Evolutionary conservation across 2,329 filamentous ascomycete genomes (phyloP).

Genomic region (Hymenoscyphus occultus): DNA sequence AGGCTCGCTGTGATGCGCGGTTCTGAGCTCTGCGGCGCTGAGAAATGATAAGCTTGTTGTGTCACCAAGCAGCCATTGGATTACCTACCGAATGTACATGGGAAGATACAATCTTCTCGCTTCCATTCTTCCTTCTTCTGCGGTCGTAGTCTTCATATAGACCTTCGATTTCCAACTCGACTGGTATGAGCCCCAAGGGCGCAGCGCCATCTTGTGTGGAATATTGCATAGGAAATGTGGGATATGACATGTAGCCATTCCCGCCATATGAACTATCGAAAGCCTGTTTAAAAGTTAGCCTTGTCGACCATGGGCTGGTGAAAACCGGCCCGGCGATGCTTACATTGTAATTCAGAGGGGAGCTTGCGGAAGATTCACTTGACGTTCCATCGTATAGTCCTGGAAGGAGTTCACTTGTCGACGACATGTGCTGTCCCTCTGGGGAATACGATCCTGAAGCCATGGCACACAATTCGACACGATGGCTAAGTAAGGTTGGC

Average conservation of each 20-base stretch:
- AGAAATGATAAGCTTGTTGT: slow-evolving; percentile 6
- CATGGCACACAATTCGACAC: slow-evolving; percentile 21
- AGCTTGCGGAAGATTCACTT: slow-evolving; percentile 35
- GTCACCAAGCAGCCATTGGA: not conserved
- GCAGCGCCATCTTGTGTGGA: slow-evolving; percentile 27
- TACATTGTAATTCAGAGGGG: slow-evolving; percentile 34
- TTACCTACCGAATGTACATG: slow-evolving; percentile 36
- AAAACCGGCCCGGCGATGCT: slow-evolving; percentile 10
- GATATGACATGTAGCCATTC: slow-evolving; percentile 31
- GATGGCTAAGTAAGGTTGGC: not conserved
- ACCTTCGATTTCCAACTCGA: slow-evolving; percentile 36
- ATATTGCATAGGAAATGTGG: slow-evolving; percentile 33
- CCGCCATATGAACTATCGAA: slow-evolving; percentile 31
- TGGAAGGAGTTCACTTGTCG: slow-evolving; percentile 28
- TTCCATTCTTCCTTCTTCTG: slow-evolving; percentile 32
- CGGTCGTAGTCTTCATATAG: slow-evolving; percentile 37
- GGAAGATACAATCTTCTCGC: slow-evolving; percentile 33
- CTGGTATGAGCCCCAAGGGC: slow-evolving; percentile 33
- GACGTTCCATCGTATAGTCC: slow-evolving; percentile 34
- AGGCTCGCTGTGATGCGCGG: slow-evolving; percentile 55
- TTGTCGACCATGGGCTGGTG: not conserved
- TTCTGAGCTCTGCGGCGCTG: slow-evolving; percentile 20
- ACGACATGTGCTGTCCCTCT: slow-evolving; percentile 21
- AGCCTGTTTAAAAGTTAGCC: slow-evolving; percentile 22
- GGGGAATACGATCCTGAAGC: slow-evolving; percentile 25